phyloP scores from a whole-genome alignment of 805 yeast species.

The Kodamaea sagamina region DNA sequence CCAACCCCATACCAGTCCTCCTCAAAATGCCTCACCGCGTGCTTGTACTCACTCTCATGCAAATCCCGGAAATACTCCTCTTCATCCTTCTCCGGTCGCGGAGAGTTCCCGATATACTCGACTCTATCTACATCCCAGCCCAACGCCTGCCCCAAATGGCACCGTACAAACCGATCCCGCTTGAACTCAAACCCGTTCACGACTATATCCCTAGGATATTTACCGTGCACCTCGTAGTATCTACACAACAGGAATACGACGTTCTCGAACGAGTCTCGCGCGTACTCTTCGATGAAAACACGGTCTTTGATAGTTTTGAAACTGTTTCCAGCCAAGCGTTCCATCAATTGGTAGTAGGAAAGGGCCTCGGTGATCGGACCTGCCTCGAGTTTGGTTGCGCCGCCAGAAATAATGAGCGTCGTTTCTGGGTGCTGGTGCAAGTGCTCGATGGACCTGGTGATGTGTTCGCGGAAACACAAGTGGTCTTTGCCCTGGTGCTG shows the following conservation, averaged over 20 bases:
- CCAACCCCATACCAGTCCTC: constrained; percentile 60
- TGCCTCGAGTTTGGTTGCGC: constrained; percentile 61
- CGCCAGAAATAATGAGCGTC: constrained; percentile 60
- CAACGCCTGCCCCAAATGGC: constrained; percentile 54
- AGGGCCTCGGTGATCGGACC: constrained; percentile 62
- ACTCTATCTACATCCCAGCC: constrained; percentile 25
- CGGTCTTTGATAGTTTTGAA: constrained; percentile 13
- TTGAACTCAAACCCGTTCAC: constrained; percentile 80
- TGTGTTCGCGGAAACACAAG: constrained; percentile 62
- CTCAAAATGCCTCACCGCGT: constrained; percentile 56
- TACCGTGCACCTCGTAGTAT: constrained; percentile 47
- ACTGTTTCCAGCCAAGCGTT: constrained; percentile 23
- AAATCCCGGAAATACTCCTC: constrained; percentile 49
- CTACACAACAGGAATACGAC: constrained; percentile 60
- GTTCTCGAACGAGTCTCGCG: constrained; percentile 81
- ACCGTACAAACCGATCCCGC: constrained; percentile 53
- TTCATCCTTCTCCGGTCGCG: constrained; percentile 42
- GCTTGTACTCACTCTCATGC: constrained; percentile 47
- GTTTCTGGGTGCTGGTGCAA: constrained; percentile 32
- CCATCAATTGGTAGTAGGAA: constrained; percentile 54
- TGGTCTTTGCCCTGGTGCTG: constrained; percentile 74
- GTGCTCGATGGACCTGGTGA: constrained; percentile 43
- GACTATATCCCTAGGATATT: constrained; percentile 54
- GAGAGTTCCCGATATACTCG: constrained; percentile 59
- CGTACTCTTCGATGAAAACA: constrained; percentile 64